Base-by-base conservation (phyloP, 805 yeast genomes). In the Yarrowia yakushimensis region DNA sequence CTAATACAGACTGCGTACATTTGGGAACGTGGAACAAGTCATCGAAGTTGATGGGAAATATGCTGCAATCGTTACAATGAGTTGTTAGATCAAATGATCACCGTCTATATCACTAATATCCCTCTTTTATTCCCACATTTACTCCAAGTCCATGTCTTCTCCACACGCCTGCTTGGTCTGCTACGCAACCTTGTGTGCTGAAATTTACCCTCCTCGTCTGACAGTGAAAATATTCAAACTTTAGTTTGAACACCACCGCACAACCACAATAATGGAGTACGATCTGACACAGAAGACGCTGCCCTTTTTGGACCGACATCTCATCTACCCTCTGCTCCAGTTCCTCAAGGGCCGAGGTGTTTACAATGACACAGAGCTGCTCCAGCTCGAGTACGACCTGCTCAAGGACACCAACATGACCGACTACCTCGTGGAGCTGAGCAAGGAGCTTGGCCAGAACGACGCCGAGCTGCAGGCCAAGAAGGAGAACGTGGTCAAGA, bases 301-400 rank as follows among this genome's bases (percentile, higher is more conserved):
- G 65, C 83, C 83, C 45, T 85, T 82, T 68, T 73, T 85, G 68
- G 90, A 85, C 73, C 79, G 87, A 65, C 87, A 84, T 68, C 73
- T 85, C 70, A 75, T 80, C 63, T 82, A 79, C 65, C 83, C 84
- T 46, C 71, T 84, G 67, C 71, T 82, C 30, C 83, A 81, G 69
- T 79, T 78, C 46, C 74, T 79, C 57, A 76, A 78, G 31, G 66
- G 70, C 55, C 76, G 74, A 61, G 75, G 76, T 63, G 71, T 81
- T 33, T 79, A 82, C 69, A 80, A 78, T 64, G 79, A 76, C 60
- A 69, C 74, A 63, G 77, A 76, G 64, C 74, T 84, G 62, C 75
- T 79, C 60, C 72, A 77, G 66, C 74, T 82, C 65, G 81, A 81
- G 66, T 82, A 77, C 66, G 82, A 83, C 65, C 72, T 84, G 63